phyloP scores from a whole-genome alignment of 805 yeast genomes.

The Spathaspora girioi region DNA sequence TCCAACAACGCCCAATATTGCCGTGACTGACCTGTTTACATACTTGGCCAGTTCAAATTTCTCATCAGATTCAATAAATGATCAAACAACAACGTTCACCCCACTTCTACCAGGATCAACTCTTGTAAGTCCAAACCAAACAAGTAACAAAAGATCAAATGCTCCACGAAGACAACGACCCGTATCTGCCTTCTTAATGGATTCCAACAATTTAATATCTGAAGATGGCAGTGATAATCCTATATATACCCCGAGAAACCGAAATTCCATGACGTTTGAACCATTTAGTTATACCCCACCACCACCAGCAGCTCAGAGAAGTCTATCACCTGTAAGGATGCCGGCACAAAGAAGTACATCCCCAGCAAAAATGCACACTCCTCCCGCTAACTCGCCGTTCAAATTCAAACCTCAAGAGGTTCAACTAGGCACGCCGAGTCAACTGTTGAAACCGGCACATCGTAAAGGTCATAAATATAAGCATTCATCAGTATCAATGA shows the following conservation, averaged over 20 bases:
- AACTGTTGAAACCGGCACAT: conserved; percentile 51
- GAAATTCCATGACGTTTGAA: conserved; percentile 16
- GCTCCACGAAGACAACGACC: conserved; percentile 25
- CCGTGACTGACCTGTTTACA: conserved; percentile 16
- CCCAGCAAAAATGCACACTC: conserved; percentile 29
- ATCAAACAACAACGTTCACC: not conserved
- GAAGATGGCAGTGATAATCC: conserved; percentile 19
- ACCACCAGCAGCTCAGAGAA: conserved; percentile 1
- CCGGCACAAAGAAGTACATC: conserved; percentile 23
- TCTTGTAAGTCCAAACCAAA: not conserved
- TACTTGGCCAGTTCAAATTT: conserved; percentile 37
- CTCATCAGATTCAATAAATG: conserved; percentile 16
- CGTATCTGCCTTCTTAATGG: conserved; percentile 32
- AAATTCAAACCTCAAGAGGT: conserved; percentile 57
- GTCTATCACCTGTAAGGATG: conserved; percentile 30
- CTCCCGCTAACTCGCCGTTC: conserved; percentile 47
- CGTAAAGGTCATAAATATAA: conserved; percentile 94
- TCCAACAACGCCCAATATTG: not conserved
- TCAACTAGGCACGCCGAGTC: conserved; percentile 46
- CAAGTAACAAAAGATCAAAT: not conserved
- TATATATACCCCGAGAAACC: conserved; percentile 15
- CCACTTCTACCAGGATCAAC: not conserved
- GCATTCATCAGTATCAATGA: conserved; percentile 95
- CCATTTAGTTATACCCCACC: conserved; percentile 11
- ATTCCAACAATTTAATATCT: conserved; percentile 22